Evolutionary conservation across 2,329 filamentous ascomycete genomes (phyloP).

Genomic region (Mycosphaerella sp.): DNA sequence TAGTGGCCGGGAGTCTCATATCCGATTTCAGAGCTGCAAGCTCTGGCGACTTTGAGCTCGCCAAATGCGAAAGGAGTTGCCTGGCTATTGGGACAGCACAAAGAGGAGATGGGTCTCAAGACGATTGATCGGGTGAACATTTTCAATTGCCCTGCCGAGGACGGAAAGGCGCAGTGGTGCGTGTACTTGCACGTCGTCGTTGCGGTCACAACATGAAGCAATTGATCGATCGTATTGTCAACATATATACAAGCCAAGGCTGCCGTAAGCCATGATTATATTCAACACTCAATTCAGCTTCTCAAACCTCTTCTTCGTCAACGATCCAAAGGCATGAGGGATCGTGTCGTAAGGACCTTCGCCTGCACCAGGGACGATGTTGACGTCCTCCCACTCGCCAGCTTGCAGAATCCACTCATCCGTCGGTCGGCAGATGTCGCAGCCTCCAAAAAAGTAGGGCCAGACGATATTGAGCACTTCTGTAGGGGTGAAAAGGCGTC

Average conservation of each 20-base stretch:
- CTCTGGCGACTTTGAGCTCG: slow-evolving; percentile 3
- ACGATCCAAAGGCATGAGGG: slow-evolving; percentile 32
- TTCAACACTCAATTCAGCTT: slow-evolving; percentile 13
- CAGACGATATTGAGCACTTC: slow-evolving; percentile 32
- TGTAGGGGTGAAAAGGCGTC: slow-evolving; percentile 8
- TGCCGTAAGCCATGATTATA: no score
- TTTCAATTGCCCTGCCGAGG: slow-evolving; percentile 10
- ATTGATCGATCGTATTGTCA: no score
- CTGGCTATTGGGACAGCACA: slow-evolving; percentile 12
- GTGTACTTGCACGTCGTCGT: slow-evolving; percentile 14
- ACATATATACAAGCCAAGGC: no score
- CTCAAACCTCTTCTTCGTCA: slow-evolving; percentile 29
- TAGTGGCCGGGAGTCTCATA: slow-evolving; percentile 10
- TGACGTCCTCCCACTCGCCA: slow-evolving; percentile 34
- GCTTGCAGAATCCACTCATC: slow-evolving; percentile 34
- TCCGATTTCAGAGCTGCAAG: background rate
- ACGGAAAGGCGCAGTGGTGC: slow-evolving; percentile 7
- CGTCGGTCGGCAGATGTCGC: slow-evolving; percentile 32
- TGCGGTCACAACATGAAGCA: no score
- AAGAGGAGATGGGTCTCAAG: slow-evolving; percentile 6
- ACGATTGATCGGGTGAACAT: slow-evolving; percentile 11
- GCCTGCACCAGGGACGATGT: slow-evolving; percentile 27
- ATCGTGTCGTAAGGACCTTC: slow-evolving; percentile 34
- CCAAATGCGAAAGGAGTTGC: slow-evolving; percentile 10
- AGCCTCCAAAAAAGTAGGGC: slow-evolving; percentile 35